These are phyloP conservation scores for Lenzites betulinus DNA, from an alignment of 768 basidiomycete species.

Conservation along the genomic window DNA sequence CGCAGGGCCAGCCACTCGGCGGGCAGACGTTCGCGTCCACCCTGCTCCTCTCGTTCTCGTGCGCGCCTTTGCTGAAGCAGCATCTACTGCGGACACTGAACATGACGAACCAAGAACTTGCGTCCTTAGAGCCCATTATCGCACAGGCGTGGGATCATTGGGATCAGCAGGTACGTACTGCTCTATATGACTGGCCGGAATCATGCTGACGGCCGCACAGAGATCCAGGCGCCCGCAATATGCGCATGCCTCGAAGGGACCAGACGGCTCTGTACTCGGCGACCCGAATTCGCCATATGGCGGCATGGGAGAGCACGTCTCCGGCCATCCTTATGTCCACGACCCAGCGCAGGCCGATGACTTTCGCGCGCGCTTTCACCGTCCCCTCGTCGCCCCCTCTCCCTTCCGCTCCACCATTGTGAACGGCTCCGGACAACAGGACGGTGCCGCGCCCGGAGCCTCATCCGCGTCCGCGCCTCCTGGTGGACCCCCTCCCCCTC, in stretches of 20 bases:
- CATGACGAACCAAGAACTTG: slow-evolving; percentile 80
- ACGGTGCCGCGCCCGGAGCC: slow-evolving; percentile 5
- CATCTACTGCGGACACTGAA: slow-evolving; percentile 71
- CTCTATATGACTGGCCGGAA: background rate
- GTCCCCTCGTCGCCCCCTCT: slow-evolving; percentile 58
- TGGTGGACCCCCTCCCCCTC: slow-evolving; percentile 4
- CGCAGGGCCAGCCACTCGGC: slow-evolving; percentile 46
- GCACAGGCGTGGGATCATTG: slow-evolving; percentile 87
- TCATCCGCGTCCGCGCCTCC: slow-evolving; percentile 19
- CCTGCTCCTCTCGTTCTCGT: slow-evolving; percentile 74
- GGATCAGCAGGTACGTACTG: slow-evolving; percentile 69
- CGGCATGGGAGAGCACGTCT: slow-evolving; percentile 26
- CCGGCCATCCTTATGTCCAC: slow-evolving; percentile 30
- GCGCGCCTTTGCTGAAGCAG: slow-evolving; percentile 70
- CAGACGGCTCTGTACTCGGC: slow-evolving; percentile 30
- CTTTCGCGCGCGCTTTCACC: slow-evolving; percentile 67
- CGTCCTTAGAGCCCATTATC: slow-evolving; percentile 75
- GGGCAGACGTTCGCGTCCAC: slow-evolving; percentile 84
- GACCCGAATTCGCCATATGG: slow-evolving; percentile 26
- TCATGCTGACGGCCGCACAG: slow-evolving; percentile 5
- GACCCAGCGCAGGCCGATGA: slow-evolving; percentile 46
- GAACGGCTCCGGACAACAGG: slow-evolving; percentile 21
- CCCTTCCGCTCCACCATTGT: slow-evolving; percentile 49
- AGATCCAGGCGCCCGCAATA: slow-evolving; percentile 48
- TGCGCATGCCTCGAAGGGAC: slow-evolving; percentile 35